Base-by-base conservation (phyloP, 202 grass and related monocot genomes). In the Eragrostis tef region DNA sequence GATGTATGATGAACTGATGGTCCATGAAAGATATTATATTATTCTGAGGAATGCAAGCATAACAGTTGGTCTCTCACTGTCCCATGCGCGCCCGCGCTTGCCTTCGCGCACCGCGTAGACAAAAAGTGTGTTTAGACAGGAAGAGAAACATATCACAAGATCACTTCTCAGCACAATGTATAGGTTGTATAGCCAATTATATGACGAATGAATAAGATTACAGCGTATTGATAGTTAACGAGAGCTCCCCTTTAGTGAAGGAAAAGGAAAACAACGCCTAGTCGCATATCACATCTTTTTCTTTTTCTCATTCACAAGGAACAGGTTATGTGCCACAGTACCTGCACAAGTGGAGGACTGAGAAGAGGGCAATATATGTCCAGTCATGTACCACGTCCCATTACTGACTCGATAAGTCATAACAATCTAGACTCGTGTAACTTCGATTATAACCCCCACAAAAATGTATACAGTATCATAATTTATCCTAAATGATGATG, bases 401-500 rank as follows among this genome's bases (percentile, higher is more conserved):
- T 39, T 41, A 13, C n/a, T 13, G 27, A 39, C 14, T 19, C n/a
- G 34, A 39, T 39, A 39, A 39, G 34, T 39, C 34, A 5, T 39
- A 39, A 39, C 3, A 5, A 39, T 39, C 0, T 39, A 5, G 34
- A 39, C 34, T 39, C 2, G 4, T 39, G 3, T 39, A 39, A 39
- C 34, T 39, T 39, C 4, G 34, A 73, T 43, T 13, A 56, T 31
- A 58, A 13, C 50, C 29, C 31, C 13, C 7, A 67, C 70, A 66
- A 12, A 61, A 24, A 64, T 68, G 48, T 31, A 16, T 15, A 79
- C 57, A 51, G 44, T 54, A 49, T 31, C 56, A 72, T 44, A 21
- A 85, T 39, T 85, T 61, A 51, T 75, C 31, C 56, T 43, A 42
- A 66, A 43, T 29, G 11, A 75, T 78, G 54, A 20, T 13, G 29